Evolutionary conservation across 257 asterid species (phyloP).

Genomic region (Ocimum tenuiflorum): DNA sequence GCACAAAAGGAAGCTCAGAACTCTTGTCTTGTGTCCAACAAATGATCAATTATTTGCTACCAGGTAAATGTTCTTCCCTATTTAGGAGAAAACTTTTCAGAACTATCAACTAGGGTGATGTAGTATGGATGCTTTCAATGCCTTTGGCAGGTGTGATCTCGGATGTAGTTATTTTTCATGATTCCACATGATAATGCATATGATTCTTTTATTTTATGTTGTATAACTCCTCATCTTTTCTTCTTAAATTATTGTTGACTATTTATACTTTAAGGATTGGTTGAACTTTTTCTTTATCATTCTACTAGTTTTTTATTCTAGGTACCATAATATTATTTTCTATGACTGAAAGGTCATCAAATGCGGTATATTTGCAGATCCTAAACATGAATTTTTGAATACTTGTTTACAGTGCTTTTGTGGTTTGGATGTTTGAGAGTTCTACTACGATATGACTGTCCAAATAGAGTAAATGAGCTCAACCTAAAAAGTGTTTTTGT

Average conservation of each 20-base stretch:
- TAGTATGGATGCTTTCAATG: background rate
- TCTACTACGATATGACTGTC: too few relatives aligned
- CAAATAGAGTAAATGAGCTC: constrained; percentile 1
- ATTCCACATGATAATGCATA: background rate
- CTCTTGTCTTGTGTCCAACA: constrained; percentile 59
- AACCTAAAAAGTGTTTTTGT: background rate
- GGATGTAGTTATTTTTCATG: constrained; percentile 7
- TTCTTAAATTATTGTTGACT: background rate
- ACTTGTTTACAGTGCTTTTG: too few relatives aligned
- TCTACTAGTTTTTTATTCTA: background rate
- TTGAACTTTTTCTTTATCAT: background rate
- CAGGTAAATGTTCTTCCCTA: constrained; percentile 36
- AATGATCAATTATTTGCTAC: constrained; percentile 60
- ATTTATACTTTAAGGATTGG: too few relatives aligned
- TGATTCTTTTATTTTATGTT: background rate
- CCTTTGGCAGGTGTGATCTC: background rate
- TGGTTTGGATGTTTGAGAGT: too few relatives aligned
- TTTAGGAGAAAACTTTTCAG: background rate
- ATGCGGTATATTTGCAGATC: too few relatives aligned
- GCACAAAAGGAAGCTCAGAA: constrained; percentile 65
- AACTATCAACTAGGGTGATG: background rate
- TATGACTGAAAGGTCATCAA: too few relatives aligned
- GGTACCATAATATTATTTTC: background rate
- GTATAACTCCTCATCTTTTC: background rate
- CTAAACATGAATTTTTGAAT: too few relatives aligned